phyloP scores from a whole-genome alignment of 2,329 filamentous ascomycete genomes.

The Xylariomycetidae sp. region DNA sequence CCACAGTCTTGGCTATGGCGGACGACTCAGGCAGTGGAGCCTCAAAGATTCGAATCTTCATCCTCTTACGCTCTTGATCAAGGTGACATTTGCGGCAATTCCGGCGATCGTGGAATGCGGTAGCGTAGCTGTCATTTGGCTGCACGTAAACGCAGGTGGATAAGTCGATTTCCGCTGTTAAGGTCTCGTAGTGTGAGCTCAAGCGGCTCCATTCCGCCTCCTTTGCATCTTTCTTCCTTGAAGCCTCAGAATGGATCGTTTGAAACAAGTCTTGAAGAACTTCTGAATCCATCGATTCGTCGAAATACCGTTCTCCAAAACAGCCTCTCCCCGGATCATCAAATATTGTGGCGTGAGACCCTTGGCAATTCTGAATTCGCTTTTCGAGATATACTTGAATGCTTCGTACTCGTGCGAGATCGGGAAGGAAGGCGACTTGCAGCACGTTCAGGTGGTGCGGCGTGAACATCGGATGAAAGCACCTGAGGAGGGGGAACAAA shows the following conservation, averaged over 20 bases:
- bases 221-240: slow-evolving; percentile 16
- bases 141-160: slow-evolving; percentile 27
- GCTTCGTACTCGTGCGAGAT: slow-evolving; percentile 45
- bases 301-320: slow-evolving; percentile 44
- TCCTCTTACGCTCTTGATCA: slow-evolving; percentile 19
- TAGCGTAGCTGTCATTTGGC: slow-evolving; percentile 10
- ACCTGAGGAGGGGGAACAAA: too few species aligned
- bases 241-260: slow-evolving; percentile 21
- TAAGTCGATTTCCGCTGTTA: slow-evolving; percentile 26
- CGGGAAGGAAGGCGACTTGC: too few species aligned
- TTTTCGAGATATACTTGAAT: slow-evolving; percentile 44
- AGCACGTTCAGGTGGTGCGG: too few species aligned
- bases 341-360: slow-evolving; percentile 39
- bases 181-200: slow-evolving; percentile 24
- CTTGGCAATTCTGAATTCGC: slow-evolving; percentile 25
- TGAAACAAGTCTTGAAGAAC: slow-evolving; percentile 10
- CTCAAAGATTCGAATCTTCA: slow-evolving; percentile 35
- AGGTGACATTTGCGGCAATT: slow-evolving; percentile 33
- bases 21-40: slow-evolving; percentile 32
- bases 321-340: slow-evolving; percentile 36
- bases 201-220: slow-evolving; percentile 28
- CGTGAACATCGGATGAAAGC: too few species aligned
- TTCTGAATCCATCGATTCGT: slow-evolving; percentile 24
- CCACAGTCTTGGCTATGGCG: slow-evolving; percentile 26
- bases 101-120: slow-evolving; percentile 15